phyloP scores from a whole-genome alignment of 2,329 filamentous ascomycete genomes.

The Clonostachys sp. region DNA sequence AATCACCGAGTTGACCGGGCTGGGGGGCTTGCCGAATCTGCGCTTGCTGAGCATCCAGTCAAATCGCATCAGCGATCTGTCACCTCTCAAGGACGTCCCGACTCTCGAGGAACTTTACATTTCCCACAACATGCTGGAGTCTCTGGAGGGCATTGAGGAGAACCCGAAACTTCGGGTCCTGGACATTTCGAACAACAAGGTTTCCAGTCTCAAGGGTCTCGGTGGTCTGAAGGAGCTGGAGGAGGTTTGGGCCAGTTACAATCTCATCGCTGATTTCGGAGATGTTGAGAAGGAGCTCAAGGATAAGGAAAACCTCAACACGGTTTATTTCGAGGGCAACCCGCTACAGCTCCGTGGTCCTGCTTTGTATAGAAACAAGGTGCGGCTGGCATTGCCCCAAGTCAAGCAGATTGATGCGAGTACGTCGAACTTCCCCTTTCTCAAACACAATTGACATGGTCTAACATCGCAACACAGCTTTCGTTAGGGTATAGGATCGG shows the following conservation, averaged over 20 bases:
- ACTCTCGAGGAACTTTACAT: conserved; percentile 91
- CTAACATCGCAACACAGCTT: not conserved
- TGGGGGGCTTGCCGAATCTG: conserved; percentile 72
- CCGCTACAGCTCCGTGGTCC: conserved; percentile 75
- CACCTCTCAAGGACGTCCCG: conserved; percentile 68
- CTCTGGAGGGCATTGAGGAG: conserved; percentile 66
- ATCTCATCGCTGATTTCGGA: conserved; percentile 71
- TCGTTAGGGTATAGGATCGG: not conserved
- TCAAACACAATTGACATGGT: conserved; percentile 4
- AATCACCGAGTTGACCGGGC: conserved; percentile 76
- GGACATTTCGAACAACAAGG: conserved; percentile 85
- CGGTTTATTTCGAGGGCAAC: conserved; percentile 96
- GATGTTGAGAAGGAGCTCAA: conserved; percentile 76
- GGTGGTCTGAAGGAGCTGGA: conserved; percentile 67
- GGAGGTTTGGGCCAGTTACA: conserved; percentile 94
- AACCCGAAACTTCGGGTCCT: conserved; percentile 69
- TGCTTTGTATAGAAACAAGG: conserved; percentile 92
- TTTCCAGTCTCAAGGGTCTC: conserved; percentile 70
- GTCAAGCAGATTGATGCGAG: conserved; percentile 94
- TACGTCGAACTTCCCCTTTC: conserved; percentile 47
- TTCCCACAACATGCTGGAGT: conserved; percentile 85
- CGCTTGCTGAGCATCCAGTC: conserved; percentile 91
- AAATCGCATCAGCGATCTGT: conserved; percentile 79
- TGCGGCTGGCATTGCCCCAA: conserved; percentile 80
- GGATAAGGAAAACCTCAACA: conserved; percentile 76